These are phyloP conservation scores for Cryptococcus sp. DNA, from an alignment of 1,284 basidiomycete species.

Conservation along the genomic window DNA sequence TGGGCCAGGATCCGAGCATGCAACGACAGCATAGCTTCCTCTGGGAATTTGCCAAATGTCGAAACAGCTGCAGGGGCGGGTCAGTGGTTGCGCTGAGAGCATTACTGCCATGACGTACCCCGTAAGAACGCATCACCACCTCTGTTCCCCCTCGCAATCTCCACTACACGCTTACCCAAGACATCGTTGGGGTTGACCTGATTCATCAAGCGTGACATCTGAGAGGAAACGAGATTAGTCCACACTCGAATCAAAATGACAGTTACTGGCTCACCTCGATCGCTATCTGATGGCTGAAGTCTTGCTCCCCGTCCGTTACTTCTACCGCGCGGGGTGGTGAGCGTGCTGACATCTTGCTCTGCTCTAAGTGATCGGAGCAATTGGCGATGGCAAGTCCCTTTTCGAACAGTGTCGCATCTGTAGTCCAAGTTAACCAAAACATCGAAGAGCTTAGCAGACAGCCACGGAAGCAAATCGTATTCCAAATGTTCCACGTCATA, in stretches of 20 bases:
- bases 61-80: conserved; percentile 62
- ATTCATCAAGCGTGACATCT: conserved; percentile 77
- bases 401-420: too few relatives aligned
- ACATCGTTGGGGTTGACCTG: conserved; percentile 77
- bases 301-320: conserved; percentile 41
- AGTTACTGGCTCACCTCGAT: conserved; percentile 55
- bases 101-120: conserved; percentile 47
- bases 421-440: background rate
- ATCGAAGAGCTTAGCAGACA: conserved; percentile 7
- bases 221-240: conserved; percentile 23
- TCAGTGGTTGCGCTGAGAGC: background rate
- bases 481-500: conserved; percentile 13
- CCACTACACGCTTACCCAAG: conserved; percentile 73
- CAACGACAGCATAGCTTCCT: conserved; percentile 62
- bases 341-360: conserved; percentile 1
- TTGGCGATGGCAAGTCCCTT: too few relatives aligned
- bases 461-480: conserved; percentile 4
- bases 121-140: conserved; percentile 64
- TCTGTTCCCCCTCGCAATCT: conserved; percentile 71
- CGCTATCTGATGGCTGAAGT: conserved; percentile 73
- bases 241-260: background rate
- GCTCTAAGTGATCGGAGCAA: background rate
- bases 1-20: conserved; percentile 65
- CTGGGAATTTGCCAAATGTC: conserved; percentile 82
- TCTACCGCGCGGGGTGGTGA: background rate